phyloP scores from a whole-genome alignment of 306 rosid genomes.

The Casuarina equisetifolia region DNA sequence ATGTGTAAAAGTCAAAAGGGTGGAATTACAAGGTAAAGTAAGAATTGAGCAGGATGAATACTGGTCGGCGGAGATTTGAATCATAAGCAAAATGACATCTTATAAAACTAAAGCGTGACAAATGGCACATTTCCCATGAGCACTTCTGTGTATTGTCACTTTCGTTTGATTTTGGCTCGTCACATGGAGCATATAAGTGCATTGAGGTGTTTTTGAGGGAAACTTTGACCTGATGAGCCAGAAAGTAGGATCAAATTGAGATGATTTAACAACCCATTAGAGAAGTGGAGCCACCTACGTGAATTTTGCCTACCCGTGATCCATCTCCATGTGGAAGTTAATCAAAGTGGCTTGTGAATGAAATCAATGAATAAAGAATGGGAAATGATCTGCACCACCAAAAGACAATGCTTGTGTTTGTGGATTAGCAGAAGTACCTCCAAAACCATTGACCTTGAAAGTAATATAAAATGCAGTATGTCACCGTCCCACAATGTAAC shows the following conservation, averaged over 20 bases:
- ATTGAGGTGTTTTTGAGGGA: not conserved
- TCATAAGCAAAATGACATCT: constrained; percentile 31
- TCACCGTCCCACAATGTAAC: constrained; percentile 65
- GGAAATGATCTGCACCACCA: constrained; percentile 44
- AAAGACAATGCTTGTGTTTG: constrained; percentile 45
- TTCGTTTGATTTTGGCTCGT: constrained; percentile 5
- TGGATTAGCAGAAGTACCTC: constrained; percentile 43
- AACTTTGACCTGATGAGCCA: too few relatives aligned
- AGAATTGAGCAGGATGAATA: constrained; percentile 39
- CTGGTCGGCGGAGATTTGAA: constrained; percentile 64
- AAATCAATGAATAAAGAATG: constrained; percentile 7
- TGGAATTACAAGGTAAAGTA: constrained; percentile 35
- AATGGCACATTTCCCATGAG: too few relatives aligned
- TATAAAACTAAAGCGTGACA: not conserved
- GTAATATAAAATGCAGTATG: constrained; percentile 24
- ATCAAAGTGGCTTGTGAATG: constrained; percentile 25
- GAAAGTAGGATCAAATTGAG: not conserved
- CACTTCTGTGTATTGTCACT: not conserved
- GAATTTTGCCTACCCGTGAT: constrained; percentile 8
- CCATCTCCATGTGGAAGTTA: constrained; percentile 23
- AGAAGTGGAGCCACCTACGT: not conserved
- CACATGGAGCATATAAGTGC: not conserved
- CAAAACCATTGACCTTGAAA: constrained; percentile 52
- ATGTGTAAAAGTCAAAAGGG: constrained; percentile 43
- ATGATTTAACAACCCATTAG: not conserved